A percentile compares a stretch with the other conserved stretches of the same genome.
Conservation (phyloP, 1,284 basidiomycete genomes). For the Pseudozyma sp. region DNA sequence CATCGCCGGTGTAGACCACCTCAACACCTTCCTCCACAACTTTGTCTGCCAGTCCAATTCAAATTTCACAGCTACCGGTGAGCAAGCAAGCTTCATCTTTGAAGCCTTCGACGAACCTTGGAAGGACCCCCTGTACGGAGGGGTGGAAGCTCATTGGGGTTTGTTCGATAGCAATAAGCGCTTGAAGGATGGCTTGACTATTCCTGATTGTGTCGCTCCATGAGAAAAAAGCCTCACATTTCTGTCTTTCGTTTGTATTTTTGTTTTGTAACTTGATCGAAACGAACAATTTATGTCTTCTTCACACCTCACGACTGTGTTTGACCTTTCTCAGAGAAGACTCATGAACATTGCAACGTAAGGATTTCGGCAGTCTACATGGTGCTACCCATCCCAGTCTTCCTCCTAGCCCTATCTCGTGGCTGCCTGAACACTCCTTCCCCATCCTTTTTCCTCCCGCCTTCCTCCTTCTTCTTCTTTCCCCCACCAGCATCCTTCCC, state of each 20-base stretch:
- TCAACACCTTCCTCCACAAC: conserved; percentile 77
- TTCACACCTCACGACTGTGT: too few relatives aligned
- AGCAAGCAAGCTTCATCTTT: conserved; percentile 65
- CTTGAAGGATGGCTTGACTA: conserved; percentile 67
- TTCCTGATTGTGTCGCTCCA: conserved; percentile 70
- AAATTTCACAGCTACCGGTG: conserved; percentile 78
- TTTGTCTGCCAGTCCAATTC: conserved; percentile 88
- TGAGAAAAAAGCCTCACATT: conserved; percentile 7
- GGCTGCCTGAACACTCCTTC: conserved; percentile 34
- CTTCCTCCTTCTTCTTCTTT: conserved; percentile 5
- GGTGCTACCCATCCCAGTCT: conserved; percentile 32
- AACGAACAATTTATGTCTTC: too few relatives aligned
- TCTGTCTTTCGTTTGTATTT: background rate
- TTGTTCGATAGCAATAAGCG: conserved; percentile 43
- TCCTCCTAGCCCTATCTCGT: conserved; percentile 33
- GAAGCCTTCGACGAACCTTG: conserved; percentile 86
- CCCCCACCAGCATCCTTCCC: background rate
- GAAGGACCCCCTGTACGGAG: conserved; percentile 82
- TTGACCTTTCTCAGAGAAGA: too few relatives aligned
- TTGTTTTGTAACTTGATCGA: background rate
- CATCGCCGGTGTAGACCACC: conserved; percentile 42
- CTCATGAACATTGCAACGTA: too few relatives aligned
- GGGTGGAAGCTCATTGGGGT: conserved; percentile 77
- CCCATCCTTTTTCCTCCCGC: background rate
- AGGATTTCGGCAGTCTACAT: conserved; percentile 8